Evolutionary conservation across 1,284 basidiomycete species (phyloP), one percentile per base, ranked within the genome.

Genomic region (Sparassis latifolia): DNA sequence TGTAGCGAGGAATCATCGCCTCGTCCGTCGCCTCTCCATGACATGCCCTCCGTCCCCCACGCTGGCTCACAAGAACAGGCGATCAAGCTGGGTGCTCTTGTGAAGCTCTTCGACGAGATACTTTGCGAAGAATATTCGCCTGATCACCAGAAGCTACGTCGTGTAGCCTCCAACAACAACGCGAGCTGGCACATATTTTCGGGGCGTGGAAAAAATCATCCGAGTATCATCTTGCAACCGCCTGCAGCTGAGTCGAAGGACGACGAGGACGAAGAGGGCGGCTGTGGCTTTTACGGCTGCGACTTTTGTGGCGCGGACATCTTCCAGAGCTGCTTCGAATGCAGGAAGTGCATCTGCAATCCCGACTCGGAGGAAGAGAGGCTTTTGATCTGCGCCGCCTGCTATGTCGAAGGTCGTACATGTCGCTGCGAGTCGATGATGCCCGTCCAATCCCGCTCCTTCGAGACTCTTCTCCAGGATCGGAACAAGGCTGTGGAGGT

Each of bases 241-340:
- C 43, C 52, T 10, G 43, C 52, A 20, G 20, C 20, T 20, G 20
- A 20, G 20, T 20, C 20, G 20, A 20, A 20, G 20, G 20, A 56
- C 33, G 40, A 38, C 56, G 45, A 58, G 57, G 40, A 49, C 57
- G 29, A 61, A 48, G 33, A 45, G 43, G 4, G 27, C 35, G 30
- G 66, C 20, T 49, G 20, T 20, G 20, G 20, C 20, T 20, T 20
- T 20, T 20, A 20, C 20, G 64, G 66, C 1, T 90, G 88, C 60
- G 86, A 90, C 62, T 89, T 86, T 62, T 90, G 87, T 57, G 81
- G 79, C 10, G 77, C 76, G 2, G 87, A 90, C 58, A 78, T 90
- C 51, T 90, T 89, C 57, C 82, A 87, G 57, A 82, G 83, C 53
- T 89, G 82, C 62, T 86, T 90, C 55, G 81, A 85, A 60, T 90